Evolutionary conservation across 352 stramenopile genomes (phyloP), one percentile per base, ranked within the genome.

Genomic region (Sclerospora graminicola): DNA sequence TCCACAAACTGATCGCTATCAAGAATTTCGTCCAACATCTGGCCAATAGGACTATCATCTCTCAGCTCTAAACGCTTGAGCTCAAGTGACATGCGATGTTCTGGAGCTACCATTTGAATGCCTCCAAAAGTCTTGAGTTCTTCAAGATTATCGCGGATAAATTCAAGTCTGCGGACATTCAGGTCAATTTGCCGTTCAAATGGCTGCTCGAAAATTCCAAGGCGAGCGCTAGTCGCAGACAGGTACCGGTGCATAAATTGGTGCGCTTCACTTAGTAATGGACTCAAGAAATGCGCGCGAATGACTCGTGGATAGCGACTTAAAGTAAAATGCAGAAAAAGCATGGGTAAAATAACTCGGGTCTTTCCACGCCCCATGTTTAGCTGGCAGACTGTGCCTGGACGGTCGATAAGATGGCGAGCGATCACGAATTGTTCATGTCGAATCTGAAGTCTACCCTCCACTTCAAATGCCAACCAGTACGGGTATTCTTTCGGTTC

Each of bases 61-160:
- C 41, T 23, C 0, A 56, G 9, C 1, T 64, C 42, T 23, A 63
- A 38, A n/a, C n/a, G n/a, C n/a, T n/a, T n/a, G n/a, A n/a, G n/a
- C n/a, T n/a, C n/a, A n/a, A n/a, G n/a, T n/a, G 86, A 95, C 34
- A 95, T 70, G 10, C 84, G 68, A 49, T 95, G 78, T 52, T 96
- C 83, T 0, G 84, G 82, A 20, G 88, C 64, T 21, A 96, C 58
- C 14, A 94, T 56, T 18, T 95, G 29, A 33, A 83, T 62, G n/a
- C n/a, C n/a, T n/a, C n/a, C n/a, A n/a, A n/a, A n/a, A n/a, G n/a
- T n/a, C n/a, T n/a, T n/a, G n/a, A n/a, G n/a, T 10, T 82, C 57
- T 0, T 62, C 26, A 0, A 89, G 16, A 0, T 14, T 23, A 24
- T 85, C 53, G 0, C 33, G 46, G 1, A 90, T 62, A 5, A 67